phyloP scores from a whole-genome alignment of 108 stramenopile species.

The Skeletonema marinoi region DNA sequence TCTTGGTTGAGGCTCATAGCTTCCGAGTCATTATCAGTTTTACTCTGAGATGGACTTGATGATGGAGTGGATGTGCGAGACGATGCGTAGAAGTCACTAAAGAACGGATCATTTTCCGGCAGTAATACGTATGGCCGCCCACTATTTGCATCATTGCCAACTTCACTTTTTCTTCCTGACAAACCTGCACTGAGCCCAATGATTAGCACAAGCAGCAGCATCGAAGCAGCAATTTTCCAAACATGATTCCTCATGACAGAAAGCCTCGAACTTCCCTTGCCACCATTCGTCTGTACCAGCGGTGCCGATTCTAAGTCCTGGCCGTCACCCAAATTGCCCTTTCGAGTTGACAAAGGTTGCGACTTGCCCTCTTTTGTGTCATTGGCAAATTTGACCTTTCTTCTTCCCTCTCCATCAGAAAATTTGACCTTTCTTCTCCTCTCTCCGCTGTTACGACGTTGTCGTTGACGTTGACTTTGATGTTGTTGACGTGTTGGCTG shows the following conservation, averaged over 20 bases:
- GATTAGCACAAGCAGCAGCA: neutral
- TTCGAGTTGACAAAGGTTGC: slow-evolving; percentile 10
- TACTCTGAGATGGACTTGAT: neutral
- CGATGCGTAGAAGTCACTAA: neutral
- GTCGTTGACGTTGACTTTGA: slow-evolving; percentile 5
- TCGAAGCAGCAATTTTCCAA: neutral
- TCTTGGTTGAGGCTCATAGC: neutral
- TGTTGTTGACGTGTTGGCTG: slow-evolving; percentile 1
- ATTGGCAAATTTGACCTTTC: slow-evolving; percentile 15
- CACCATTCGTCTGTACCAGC: neutral
- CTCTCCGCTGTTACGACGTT: neutral
- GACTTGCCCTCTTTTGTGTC: slow-evolving; percentile 28
- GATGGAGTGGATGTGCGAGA: neutral
- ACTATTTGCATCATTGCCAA: neutral
- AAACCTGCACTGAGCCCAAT: slow-evolving; percentile 3
- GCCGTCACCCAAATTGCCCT: neutral
- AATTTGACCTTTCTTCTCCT: slow-evolving; percentile 19
- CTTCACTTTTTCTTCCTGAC: neutral
- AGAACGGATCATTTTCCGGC: neutral
- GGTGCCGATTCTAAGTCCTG: neutral
- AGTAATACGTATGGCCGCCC: neutral
- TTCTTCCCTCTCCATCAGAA: neutral
- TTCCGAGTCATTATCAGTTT: neutral
- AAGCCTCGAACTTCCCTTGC: neutral
- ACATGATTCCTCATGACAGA: neutral